Conservation (phyloP, 2,329 filamentous ascomycete genomes). For the Grosmannia penicillata region DNA sequence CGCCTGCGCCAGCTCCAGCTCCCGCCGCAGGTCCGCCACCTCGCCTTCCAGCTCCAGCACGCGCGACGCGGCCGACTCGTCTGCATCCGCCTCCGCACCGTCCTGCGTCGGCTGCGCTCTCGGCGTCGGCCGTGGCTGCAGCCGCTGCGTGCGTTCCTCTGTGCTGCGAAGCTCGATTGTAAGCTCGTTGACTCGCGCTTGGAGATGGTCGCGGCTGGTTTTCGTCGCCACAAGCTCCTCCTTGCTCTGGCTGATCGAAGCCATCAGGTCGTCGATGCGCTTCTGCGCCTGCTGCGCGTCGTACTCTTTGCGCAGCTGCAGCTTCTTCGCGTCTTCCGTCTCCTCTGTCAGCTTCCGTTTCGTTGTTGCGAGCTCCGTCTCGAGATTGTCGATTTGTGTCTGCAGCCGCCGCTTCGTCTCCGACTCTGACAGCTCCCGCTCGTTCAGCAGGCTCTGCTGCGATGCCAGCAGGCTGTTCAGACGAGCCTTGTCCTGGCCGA, state of each 20-base stretch:
- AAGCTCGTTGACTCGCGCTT: slow-evolving; percentile 76
- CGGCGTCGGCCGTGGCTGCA: slow-evolving; percentile 66
- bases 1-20: slow-evolving; percentile 64
- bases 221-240: slow-evolving; percentile 79
- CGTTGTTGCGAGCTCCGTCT: slow-evolving; percentile 60
- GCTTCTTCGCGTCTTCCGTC: slow-evolving; percentile 69
- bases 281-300: slow-evolving; percentile 80
- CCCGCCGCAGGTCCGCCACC: slow-evolving; percentile 72
- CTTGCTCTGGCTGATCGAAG: slow-evolving; percentile 62
- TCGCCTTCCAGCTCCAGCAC: slow-evolving; percentile 74
- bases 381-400: slow-evolving; percentile 60
- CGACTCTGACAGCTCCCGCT: slow-evolving; percentile 71
- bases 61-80: slow-evolving; percentile 30
- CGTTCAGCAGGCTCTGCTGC: slow-evolving; percentile 80
- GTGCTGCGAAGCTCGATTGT: slow-evolving; percentile 77
- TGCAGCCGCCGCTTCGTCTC: slow-evolving; percentile 73
- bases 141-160: slow-evolving; percentile 69
- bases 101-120: slow-evolving; percentile 23
- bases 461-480: slow-evolving; percentile 72
- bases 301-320: slow-evolving; percentile 72
- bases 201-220: slow-evolving; percentile 78
- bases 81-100: slow-evolving; percentile 22
- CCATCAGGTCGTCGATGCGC: slow-evolving; percentile 80
- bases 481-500: slow-evolving; percentile 71
- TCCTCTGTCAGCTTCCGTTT: slow-evolving; percentile 78